Conservation (phyloP, 2,329 filamentous ascomycete genomes). For the Aspergillus carbonarius region DNA sequence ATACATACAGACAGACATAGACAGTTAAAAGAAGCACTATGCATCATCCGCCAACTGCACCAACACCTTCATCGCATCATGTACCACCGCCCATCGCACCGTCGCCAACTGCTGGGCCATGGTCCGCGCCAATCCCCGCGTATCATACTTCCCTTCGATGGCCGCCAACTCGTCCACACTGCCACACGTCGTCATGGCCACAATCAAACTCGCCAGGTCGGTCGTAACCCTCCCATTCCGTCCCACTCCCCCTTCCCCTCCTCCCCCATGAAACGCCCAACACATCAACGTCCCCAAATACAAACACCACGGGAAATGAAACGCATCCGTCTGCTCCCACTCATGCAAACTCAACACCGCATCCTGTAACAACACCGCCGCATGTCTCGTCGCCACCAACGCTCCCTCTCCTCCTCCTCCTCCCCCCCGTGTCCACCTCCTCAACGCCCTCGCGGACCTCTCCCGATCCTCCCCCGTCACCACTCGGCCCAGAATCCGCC, state of each 20-base stretch:
- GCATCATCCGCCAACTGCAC: conserved; percentile 12
- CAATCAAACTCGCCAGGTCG: conserved; percentile 34
- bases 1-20: conserved; percentile 11
- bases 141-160: conserved; percentile 48
- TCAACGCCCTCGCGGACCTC: conserved; percentile 40
- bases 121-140: conserved; percentile 54
- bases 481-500: conserved; percentile 58
- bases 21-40: neutral
- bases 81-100: conserved; percentile 62
- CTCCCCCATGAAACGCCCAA: conserved; percentile 59
- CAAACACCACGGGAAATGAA: conserved; percentile 63
- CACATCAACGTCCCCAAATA: conserved; percentile 60
- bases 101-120: conserved; percentile 58
- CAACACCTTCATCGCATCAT: conserved; percentile 61
- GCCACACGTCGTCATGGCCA: conserved; percentile 35
- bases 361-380: conserved; percentile 53
- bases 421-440: conserved; percentile 20
- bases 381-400: conserved; percentile 46
- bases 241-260: conserved; percentile 6
- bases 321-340: conserved; percentile 54
- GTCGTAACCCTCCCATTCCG: conserved; percentile 34
- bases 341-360: conserved; percentile 52
- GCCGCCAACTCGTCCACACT: conserved; percentile 37
- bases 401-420: conserved; percentile 8
- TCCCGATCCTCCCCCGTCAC: conserved; percentile 53